Evolutionary conservation across 495 filamentous ascomycete species (phyloP), one percentile per base, ranked within the genome.

Genomic region (Echria macrotheca): DNA sequence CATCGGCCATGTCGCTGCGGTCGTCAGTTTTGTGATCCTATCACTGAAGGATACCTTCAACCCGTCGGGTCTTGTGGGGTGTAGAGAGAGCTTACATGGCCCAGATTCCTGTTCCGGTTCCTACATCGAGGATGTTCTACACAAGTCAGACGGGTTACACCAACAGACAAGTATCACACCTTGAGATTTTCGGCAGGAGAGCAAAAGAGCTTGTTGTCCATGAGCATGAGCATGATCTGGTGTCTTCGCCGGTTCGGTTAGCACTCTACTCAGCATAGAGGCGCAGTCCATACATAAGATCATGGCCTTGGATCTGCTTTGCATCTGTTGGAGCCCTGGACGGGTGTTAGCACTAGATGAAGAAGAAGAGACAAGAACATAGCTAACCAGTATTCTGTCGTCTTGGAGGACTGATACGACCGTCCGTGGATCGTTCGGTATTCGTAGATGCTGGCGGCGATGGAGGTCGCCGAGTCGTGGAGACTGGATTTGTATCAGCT

Each of bases 1-100:
- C 54, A 42, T 83, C 78, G n/a, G 73, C 79, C 49, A 81, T 74
- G 52, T 82, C 78, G 28, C 79, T 67, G 10, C n/a, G n/a, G n/a
- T n/a, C n/a, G n/a, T n/a, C n/a, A n/a, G n/a, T n/a, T n/a, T n/a
- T n/a, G n/a, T n/a, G n/a, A n/a, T n/a, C n/a, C n/a, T n/a, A n/a
- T n/a, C n/a, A n/a, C n/a, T n/a, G n/a, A n/a, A n/a, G n/a, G n/a
- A n/a, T n/a, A n/a, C n/a, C n/a, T n/a, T n/a, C n/a, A n/a, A n/a
- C n/a, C n/a, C n/a, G n/a, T n/a, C n/a, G n/a, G n/a, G n/a, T n/a
- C n/a, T n/a, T n/a, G n/a, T n/a, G n/a, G 28, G 28, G 28, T 6
- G 28, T 11, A 15, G 32, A 32, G 5, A 11, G 32, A 15, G 19
- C 36, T 23, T 17, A 49, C 47, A 52, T 52, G 21, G 69, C 71